A percentile compares a stretch with the other conserved stretches of the same genome.
Evolutionary conservation across 805 yeast genomes (phyloP).

Genomic region (Nakazawaea siamensis): DNA sequence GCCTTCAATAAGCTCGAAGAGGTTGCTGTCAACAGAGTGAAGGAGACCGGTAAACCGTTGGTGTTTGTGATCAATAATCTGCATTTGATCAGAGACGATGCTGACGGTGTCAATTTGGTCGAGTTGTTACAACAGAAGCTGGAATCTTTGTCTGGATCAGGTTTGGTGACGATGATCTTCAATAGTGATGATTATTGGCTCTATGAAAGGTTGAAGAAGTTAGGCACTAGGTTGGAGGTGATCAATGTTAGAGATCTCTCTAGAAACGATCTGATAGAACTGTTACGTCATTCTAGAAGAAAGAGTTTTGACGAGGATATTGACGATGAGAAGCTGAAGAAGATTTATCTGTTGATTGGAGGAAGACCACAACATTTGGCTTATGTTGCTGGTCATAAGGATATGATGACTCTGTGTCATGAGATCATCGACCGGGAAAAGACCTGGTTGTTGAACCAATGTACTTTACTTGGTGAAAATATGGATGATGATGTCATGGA

Average conservation of each 20-base stretch:
- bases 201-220: constrained; percentile 61
- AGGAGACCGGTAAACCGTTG: constrained; percentile 42
- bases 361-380: constrained; percentile 81
- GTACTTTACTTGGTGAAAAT: constrained; percentile 65
- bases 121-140: constrained; percentile 81
- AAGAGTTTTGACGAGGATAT: constrained; percentile 31
- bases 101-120: constrained; percentile 60
- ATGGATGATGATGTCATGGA: constrained; percentile 93
- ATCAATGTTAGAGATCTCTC: constrained; percentile 59
- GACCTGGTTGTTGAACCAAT: constrained; percentile 80
- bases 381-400: constrained; percentile 53
- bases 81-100: constrained; percentile 69
- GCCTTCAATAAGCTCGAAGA: constrained; percentile 72
- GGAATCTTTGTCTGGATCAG: constrained; percentile 66
- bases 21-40: constrained; percentile 48
- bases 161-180: constrained; percentile 57
- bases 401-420: constrained; percentile 55
- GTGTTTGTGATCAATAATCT: constrained; percentile 66
- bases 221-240: constrained; percentile 70
- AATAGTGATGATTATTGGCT: constrained; percentile 85
- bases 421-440: constrained; percentile 69
- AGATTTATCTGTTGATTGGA: constrained; percentile 64
- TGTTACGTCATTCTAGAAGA: constrained; percentile 43
- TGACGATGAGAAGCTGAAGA: constrained; percentile 33
- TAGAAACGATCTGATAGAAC: constrained; percentile 44